Conservation (phyloP, 805 yeast genomes). For the Saturnispora gosingensis region DNA sequence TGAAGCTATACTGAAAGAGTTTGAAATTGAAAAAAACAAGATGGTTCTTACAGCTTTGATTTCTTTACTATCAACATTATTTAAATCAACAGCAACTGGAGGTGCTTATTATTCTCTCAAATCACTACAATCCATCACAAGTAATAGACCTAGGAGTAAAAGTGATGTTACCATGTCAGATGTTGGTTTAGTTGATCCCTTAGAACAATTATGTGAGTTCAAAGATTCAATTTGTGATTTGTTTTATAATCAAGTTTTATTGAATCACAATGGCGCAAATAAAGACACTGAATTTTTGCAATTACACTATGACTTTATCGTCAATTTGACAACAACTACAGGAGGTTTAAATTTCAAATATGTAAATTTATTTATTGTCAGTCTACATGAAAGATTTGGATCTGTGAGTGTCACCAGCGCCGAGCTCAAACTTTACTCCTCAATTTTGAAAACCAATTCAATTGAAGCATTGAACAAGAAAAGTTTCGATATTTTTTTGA, state of each 20-base stretch:
- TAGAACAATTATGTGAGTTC: conserved; percentile 11
- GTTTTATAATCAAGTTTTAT: conserved; percentile 12
- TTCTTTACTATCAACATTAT: conserved; percentile 33
- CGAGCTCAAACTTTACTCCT: conserved; percentile 29
- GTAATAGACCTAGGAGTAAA: conserved; percentile 14
- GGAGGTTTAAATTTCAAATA: conserved; percentile 20
- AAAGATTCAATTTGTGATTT: conserved; percentile 14
- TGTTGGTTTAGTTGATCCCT: conserved; percentile 22
- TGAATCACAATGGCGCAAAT: conserved; percentile 1
- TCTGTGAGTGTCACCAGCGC: conserved; percentile 23
- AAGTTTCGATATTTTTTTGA: conserved; percentile 18
- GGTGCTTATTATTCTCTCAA: conserved; percentile 27
- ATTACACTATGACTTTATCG: conserved; percentile 19
- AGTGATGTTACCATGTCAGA: conserved; percentile 35
- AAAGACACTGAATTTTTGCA: conserved; percentile 6
- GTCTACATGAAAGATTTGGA: conserved; percentile 14
- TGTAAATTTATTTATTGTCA: conserved; percentile 14
- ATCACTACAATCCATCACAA: conserved; percentile 4
- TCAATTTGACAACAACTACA: conserved; percentile 20
- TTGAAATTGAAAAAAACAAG: conserved; percentile 35
- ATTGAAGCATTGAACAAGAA: conserved; percentile 24
- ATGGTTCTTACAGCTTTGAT: conserved; percentile 44
- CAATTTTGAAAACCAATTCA: conserved; percentile 26
- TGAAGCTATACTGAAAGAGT: conserved; percentile 25
- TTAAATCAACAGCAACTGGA: conserved; percentile 24